Evolutionary conservation across 2,329 filamentous ascomycete species (phyloP).

Genomic region (Claviceps lovelessii): DNA sequence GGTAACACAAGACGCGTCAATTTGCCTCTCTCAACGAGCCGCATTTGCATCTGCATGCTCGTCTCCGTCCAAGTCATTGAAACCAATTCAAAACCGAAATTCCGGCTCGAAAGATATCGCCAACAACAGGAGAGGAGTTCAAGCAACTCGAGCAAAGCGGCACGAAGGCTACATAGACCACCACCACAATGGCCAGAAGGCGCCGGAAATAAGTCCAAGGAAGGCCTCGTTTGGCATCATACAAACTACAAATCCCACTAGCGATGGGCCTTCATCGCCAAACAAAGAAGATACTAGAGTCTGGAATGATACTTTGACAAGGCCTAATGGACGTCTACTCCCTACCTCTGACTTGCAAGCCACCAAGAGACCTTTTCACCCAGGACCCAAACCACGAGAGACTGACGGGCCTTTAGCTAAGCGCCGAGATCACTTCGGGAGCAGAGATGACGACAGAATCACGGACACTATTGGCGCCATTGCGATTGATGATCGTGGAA

Average conservation of each 20-base stretch:
- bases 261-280: slow-evolving; percentile 10
- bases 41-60: background rate
- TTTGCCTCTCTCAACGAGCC: slow-evolving; percentile 2
- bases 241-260: slow-evolving; percentile 1
- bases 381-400: slow-evolving; percentile 1
- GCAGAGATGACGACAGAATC: slow-evolving; percentile 43
- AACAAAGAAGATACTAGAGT: slow-evolving; percentile 3
- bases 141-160: background rate
- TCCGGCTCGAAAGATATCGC: background rate
- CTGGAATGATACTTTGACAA: background rate
- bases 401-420: slow-evolving; percentile 2
- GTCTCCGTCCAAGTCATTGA: background rate
- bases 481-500: slow-evolving; percentile 70
- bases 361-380: slow-evolving; percentile 20
- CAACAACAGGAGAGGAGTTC: background rate
- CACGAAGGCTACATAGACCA: background rate
- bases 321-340: background rate
- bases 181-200: background rate
- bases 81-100: background rate
- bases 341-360: slow-evolving; percentile 9
- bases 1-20: slow-evolving; percentile 7
- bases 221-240: background rate
- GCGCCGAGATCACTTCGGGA: slow-evolving; percentile 13
- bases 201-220: background rate
- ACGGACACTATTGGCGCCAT: slow-evolving; percentile 95